phyloP scores from a whole-genome alignment of 2,329 filamentous ascomycete genomes.

The Ceratocystis ficicola region DNA sequence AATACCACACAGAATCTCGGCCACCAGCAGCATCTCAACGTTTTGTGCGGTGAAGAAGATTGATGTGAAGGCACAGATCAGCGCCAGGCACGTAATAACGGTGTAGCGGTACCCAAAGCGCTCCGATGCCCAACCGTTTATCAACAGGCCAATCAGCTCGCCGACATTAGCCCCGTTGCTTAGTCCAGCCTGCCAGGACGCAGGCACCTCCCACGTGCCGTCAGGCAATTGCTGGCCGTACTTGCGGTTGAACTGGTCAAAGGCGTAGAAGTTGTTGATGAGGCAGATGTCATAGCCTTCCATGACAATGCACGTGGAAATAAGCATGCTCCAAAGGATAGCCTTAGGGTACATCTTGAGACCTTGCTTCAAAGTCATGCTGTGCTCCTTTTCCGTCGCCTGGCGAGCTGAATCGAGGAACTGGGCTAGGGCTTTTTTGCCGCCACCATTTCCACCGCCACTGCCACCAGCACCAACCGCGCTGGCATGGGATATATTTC shows the following conservation, averaged over 20 bases:
- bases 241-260: constrained; percentile 46
- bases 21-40: constrained; percentile 45
- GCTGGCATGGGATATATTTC: not conserved
- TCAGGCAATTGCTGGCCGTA: constrained; percentile 39
- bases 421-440: constrained; percentile 18
- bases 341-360: constrained; percentile 78
- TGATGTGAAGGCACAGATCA: constrained; percentile 46
- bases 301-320: constrained; percentile 87
- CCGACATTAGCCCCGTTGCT: constrained; percentile 49
- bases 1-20: constrained; percentile 51
- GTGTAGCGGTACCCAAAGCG: constrained; percentile 56
- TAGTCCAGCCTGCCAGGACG: constrained; percentile 50
- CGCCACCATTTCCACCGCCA: constrained; percentile 33
- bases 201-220: constrained; percentile 44
- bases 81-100: constrained; percentile 45
- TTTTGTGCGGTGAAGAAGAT: constrained; percentile 54
- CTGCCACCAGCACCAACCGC: not conserved
- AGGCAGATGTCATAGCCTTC: constrained; percentile 77
- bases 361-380: constrained; percentile 63
- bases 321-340: constrained; percentile 67
- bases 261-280: constrained; percentile 66
- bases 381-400: constrained; percentile 50
- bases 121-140: constrained; percentile 55
- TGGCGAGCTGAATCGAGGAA: constrained; percentile 30
- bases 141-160: constrained; percentile 53